These are phyloP conservation scores for Ambrosiella xylebori DNA, from an alignment of 2,329 filamentous ascomycete species.

Conservation along the genomic window DNA sequence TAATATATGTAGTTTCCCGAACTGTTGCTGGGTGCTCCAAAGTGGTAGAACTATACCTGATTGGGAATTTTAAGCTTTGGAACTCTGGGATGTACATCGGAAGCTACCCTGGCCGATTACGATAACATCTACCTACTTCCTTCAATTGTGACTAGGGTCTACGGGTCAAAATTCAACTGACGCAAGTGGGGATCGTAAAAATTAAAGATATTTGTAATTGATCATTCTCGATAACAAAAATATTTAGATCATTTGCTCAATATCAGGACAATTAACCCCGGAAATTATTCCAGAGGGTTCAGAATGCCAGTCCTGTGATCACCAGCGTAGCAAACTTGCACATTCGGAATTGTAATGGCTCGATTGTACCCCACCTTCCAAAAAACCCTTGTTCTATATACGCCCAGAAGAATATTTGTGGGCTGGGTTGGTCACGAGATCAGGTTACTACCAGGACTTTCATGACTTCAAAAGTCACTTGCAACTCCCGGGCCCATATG, in stretches of 20 bases:
- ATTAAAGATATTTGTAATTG: neutral
- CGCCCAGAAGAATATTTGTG: neutral
- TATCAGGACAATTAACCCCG: too few relatives aligned
- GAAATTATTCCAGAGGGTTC: too few relatives aligned
- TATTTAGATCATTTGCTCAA: too few relatives aligned
- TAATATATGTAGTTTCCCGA: too few relatives aligned
- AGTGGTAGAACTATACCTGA: too few relatives aligned
- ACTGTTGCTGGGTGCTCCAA: too few relatives aligned
- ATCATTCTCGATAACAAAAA: neutral
- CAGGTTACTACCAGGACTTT: slow-evolving; percentile 1
- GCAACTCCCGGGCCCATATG: neutral
- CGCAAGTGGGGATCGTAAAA: neutral
- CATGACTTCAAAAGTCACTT: neutral
- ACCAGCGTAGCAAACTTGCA: neutral
- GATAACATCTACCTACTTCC: neutral
- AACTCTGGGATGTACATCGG: neutral
- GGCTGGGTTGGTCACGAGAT: slow-evolving; percentile 4
- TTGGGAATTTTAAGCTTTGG: neutral
- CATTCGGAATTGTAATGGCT: neutral
- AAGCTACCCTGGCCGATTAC: neutral
- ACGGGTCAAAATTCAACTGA: neutral
- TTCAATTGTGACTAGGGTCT: neutral
- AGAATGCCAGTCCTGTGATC: too few relatives aligned
- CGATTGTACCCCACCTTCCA: too few relatives aligned
- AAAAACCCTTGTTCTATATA: neutral